Conservation (phyloP, 78 protist species). For the Polysphondylium violaceum region DNA sequence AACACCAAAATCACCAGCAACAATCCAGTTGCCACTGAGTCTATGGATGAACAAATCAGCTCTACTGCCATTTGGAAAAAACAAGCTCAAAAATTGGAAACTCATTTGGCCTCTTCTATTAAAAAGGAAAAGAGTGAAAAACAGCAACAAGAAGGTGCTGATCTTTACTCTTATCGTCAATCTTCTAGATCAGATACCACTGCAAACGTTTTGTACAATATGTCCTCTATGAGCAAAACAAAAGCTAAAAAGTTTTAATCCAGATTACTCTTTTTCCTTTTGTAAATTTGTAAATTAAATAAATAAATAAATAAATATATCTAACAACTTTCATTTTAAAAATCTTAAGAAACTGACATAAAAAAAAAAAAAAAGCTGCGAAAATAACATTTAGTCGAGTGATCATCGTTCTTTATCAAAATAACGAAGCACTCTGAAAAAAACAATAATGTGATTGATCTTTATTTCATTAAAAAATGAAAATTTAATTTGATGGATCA, state of each 20-base stretch:
- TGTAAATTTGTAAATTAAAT: too few relatives aligned
- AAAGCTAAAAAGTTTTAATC: conserved; percentile 49
- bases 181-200: conserved; percentile 38
- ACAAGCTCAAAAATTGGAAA: conserved; percentile 69
- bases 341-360: too few relatives aligned
- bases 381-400: too few relatives aligned
- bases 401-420: too few relatives aligned
- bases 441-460: too few relatives aligned
- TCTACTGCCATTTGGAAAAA: conserved; percentile 1
- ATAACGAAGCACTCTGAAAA: too few relatives aligned
- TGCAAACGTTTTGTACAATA: conserved; percentile 69
- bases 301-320: too few relatives aligned
- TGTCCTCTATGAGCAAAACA: conserved; percentile 5
- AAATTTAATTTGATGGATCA: too few relatives aligned
- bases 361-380: too few relatives aligned
- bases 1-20: not conserved
- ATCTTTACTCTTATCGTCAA: conserved; percentile 1
- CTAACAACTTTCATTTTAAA: too few relatives aligned
- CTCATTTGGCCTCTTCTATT: not conserved
- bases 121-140: conserved; percentile 17
- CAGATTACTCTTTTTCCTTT: too few relatives aligned
- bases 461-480: too few relatives aligned
- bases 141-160: not conserved
- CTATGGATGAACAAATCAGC: conserved; percentile 2
- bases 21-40: not conserved